Evolutionary conservation across 1,284 basidiomycete species (phyloP).

Genomic region (Ustilago lituana): DNA sequence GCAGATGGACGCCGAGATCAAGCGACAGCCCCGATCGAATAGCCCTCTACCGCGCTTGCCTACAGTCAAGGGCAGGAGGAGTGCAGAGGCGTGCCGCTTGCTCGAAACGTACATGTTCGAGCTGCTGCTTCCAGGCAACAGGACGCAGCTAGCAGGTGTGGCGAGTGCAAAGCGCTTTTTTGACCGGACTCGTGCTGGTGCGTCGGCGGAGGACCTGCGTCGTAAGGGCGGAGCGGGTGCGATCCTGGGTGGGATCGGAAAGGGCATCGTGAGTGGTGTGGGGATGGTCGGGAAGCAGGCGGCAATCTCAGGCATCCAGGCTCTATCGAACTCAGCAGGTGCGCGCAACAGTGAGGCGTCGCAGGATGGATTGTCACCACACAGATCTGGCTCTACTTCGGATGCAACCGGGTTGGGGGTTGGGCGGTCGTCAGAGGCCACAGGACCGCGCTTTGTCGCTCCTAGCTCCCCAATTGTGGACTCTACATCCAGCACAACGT

Average conservation of each 20-base stretch:
- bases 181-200: constrained; percentile 58
- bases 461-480: constrained; percentile 20
- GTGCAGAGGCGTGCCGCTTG: constrained; percentile 39
- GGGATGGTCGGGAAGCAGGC: constrained; percentile 56
- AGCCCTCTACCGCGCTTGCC: constrained; percentile 48
- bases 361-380: not conserved
- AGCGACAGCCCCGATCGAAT: constrained; percentile 44
- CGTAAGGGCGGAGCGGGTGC: constrained; percentile 28
- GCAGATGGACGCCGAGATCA: constrained; percentile 54
- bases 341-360: not conserved
- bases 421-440: constrained; percentile 7
- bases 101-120: constrained; percentile 53
- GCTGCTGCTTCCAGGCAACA: constrained; percentile 39
- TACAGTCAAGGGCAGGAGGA: constrained; percentile 39
- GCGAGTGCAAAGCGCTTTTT: constrained; percentile 53
- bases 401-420: not conserved
- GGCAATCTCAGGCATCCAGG: constrained; percentile 35
- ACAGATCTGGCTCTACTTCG: constrained; percentile 1
- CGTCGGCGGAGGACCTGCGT: constrained; percentile 37
- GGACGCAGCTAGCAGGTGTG: constrained; percentile 18
- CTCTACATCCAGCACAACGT: constrained; percentile 24
- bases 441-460: not conserved
- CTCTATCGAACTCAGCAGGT: constrained; percentile 6
- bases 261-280: constrained; percentile 56
- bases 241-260: constrained; percentile 50